Evolutionary conservation across 2,329 filamentous ascomycete species (phyloP).

Genomic region (Aulographum hederae): DNA sequence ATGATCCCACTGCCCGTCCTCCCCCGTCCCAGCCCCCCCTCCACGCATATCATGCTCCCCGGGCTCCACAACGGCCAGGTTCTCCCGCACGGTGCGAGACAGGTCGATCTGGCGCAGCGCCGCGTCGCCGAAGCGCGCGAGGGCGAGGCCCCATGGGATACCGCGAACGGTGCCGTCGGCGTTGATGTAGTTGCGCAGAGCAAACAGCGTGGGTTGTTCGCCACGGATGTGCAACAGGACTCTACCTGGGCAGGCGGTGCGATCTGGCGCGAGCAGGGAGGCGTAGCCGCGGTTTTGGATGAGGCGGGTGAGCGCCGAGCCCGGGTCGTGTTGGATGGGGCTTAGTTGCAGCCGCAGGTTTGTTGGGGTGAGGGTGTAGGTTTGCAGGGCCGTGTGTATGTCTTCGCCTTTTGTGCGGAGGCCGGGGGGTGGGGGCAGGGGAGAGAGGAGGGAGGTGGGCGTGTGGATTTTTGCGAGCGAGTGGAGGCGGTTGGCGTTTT

Average conservation of each 20-base stretch:
- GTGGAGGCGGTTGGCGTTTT: conserved; percentile 29
- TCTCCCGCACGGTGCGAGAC: neutral
- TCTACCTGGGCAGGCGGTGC: neutral
- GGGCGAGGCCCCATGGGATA: neutral
- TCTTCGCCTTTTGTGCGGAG: conserved; percentile 20
- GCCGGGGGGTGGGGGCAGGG: conserved; percentile 16
- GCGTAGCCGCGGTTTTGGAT: conserved; percentile 3
- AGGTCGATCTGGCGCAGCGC: neutral
- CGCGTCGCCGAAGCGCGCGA: neutral
- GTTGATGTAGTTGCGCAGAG: neutral
- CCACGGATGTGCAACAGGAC: conserved; percentile 2
- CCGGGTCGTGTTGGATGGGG: neutral
- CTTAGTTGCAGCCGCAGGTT: conserved; percentile 6
- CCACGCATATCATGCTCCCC: conserved; percentile 1
- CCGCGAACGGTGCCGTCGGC: neutral
- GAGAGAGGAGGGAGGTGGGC: conserved; percentile 16
- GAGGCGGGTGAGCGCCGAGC: neutral
- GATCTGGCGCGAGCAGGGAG: neutral
- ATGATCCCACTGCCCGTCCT: neutral
- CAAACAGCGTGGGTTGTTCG: conserved; percentile 2
- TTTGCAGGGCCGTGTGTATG: conserved; percentile 15
- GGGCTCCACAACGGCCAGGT: conserved; percentile 1
- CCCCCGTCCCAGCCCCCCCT: neutral
- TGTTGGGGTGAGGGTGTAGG: conserved; percentile 29
- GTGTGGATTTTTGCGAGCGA: conserved; percentile 19